phyloP scores from a whole-genome alignment of 768 basidiomycete species.

The Lactarius quietus region DNA sequence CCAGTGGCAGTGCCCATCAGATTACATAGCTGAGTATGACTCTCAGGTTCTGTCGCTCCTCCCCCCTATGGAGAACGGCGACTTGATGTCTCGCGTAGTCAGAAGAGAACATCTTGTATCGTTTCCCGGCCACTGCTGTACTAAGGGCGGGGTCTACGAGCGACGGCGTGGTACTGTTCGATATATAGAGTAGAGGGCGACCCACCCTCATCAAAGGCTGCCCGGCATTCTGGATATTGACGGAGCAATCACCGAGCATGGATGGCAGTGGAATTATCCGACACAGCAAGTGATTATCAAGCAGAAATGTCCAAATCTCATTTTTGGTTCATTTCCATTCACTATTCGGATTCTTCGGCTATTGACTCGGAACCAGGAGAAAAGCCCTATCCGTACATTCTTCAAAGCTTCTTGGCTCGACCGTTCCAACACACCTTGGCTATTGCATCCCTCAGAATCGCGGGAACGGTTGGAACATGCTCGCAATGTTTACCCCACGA shows the following conservation, averaged over 20 bases:
- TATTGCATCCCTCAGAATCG: background rate
- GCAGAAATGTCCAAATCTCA: background rate
- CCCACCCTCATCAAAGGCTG: background rate
- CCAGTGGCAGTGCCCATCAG: too few relatives aligned
- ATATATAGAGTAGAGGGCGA: background rate
- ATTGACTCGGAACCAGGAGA: background rate
- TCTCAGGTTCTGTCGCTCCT: background rate
- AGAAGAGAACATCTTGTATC: background rate
- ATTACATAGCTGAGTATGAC: too few relatives aligned
- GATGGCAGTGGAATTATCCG: background rate
- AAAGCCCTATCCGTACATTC: background rate
- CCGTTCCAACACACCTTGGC: background rate
- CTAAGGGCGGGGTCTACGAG: background rate
- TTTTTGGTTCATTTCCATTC: background rate
- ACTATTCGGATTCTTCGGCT: background rate
- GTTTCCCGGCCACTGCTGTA: background rate
- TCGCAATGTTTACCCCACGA: background rate
- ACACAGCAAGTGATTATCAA: background rate
- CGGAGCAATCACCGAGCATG: background rate
- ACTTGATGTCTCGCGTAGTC: background rate
- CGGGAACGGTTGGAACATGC: background rate
- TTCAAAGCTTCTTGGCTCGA: background rate
- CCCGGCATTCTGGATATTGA: background rate
- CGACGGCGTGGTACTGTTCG: background rate
- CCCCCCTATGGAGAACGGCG: background rate